phyloP scores from a whole-genome alignment of 129 eudicot species.

The Ambrosia trifida region DNA sequence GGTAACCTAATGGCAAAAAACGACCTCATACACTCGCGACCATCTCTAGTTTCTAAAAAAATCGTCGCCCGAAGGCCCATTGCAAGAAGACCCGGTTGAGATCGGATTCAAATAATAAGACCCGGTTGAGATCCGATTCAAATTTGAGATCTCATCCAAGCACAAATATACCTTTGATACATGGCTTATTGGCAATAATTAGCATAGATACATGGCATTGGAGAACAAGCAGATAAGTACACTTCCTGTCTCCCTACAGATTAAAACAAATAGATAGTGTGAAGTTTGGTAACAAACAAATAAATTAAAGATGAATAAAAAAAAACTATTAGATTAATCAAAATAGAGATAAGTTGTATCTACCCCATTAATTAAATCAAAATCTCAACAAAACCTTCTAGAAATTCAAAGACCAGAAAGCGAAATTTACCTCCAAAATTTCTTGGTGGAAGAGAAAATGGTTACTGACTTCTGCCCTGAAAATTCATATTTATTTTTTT shows the following conservation, averaged over 20 bases:
- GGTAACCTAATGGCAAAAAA: too few relatives aligned
- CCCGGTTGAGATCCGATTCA: too few relatives aligned
- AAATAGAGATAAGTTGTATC: neutral
- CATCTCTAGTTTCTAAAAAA: too few relatives aligned
- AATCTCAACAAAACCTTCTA: neutral
- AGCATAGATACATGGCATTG: too few relatives aligned
- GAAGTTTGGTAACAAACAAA: constrained; percentile 25
- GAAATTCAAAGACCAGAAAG: neutral
- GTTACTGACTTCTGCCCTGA: neutral
- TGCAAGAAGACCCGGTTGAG: too few relatives aligned
- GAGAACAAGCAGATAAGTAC: neutral
- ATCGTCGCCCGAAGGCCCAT: too few relatives aligned
- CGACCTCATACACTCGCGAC: too few relatives aligned
- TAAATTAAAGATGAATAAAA: neutral
- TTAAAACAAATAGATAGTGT: constrained; percentile 5
- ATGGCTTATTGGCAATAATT: too few relatives aligned
- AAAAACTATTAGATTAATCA: neutral
- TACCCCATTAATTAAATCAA: neutral
- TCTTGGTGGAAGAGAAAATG: constrained; percentile 15
- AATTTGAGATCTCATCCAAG: too few relatives aligned
- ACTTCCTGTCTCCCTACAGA: neutral
- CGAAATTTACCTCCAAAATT: neutral
- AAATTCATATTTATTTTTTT: too few relatives aligned
- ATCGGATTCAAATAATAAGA: too few relatives aligned
- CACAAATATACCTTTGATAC: too few relatives aligned